Conservation (phyloP, 1,284 basidiomycete genomes). For the Ceratobasidium sp. region DNA sequence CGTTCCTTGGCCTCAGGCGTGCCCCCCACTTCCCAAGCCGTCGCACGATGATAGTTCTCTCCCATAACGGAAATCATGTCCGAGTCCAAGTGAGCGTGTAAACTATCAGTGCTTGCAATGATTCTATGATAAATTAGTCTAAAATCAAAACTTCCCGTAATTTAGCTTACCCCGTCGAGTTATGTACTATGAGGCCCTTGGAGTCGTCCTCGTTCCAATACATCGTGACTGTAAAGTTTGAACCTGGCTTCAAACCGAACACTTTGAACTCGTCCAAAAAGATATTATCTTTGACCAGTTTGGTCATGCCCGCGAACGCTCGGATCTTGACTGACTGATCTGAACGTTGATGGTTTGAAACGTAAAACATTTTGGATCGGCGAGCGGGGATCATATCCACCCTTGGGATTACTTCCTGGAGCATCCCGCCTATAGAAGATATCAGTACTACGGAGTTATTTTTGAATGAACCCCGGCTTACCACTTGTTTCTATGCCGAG, state of each 20-base stretch:
- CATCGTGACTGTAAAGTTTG: background rate
- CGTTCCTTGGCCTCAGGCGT: background rate
- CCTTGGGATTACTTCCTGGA: background rate
- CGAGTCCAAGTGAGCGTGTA: background rate
- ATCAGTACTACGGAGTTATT: too few relatives aligned
- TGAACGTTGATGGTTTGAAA: background rate
- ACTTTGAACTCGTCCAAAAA: background rate
- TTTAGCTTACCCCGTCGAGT: background rate
- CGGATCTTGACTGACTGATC: background rate
- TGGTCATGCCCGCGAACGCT: background rate
- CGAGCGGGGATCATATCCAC: background rate
- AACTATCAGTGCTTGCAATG: background rate
- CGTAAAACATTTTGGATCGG: background rate
- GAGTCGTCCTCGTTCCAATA: background rate
- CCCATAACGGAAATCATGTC: background rate
- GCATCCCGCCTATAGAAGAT: background rate
- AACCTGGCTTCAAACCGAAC: background rate
- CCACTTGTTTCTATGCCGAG: constrained; percentile 8
- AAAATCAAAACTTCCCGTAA: background rate
- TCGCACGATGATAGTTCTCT: background rate
- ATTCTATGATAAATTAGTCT: background rate
- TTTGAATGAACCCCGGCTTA: background rate
- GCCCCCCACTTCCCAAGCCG: background rate
- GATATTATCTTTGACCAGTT: background rate
- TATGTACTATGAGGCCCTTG: background rate